Evolutionary conservation across 1,139 yeast genomes (phyloP).

Genomic region (Saccharomyces hybrid): DNA sequence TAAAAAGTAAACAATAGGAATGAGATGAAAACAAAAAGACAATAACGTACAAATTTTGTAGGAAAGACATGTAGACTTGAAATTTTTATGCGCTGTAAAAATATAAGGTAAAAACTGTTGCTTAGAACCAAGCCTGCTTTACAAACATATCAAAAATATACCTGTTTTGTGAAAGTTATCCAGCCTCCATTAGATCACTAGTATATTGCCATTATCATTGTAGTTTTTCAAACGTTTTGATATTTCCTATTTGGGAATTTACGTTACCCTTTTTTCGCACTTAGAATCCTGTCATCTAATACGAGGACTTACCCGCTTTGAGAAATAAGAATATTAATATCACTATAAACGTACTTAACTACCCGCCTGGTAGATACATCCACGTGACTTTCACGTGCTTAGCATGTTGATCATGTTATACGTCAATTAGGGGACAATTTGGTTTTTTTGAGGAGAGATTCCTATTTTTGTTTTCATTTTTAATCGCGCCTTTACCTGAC

Average conservation of each 20-base stretch:
- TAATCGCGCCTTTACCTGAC: not conserved
- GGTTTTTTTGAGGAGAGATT: not conserved
- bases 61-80: conserved; percentile 20
- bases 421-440: not conserved
- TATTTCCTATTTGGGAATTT: not conserved
- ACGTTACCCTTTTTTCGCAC: not conserved
- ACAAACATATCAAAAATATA: not conserved
- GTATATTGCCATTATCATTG: not conserved
- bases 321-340: not conserved
- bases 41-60: conserved; percentile 26
- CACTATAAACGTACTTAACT: not conserved
- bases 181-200: not conserved
- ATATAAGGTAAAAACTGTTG: not conserved
- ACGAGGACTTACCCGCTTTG: not conserved
- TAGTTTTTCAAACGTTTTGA: not conserved
- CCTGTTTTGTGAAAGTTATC: not conserved
- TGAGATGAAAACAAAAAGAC: not conserved
- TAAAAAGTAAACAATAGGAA: conserved; percentile 2
- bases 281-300: not conserved
- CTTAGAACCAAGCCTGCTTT: not conserved
- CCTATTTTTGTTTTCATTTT: not conserved
- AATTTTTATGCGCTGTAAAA: not conserved
- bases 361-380: not conserved
- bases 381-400: not conserved
- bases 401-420: not conserved